phyloP scores from a whole-genome alignment of 805 yeast genomes.

The Debaryomyces prosopidis region DNA sequence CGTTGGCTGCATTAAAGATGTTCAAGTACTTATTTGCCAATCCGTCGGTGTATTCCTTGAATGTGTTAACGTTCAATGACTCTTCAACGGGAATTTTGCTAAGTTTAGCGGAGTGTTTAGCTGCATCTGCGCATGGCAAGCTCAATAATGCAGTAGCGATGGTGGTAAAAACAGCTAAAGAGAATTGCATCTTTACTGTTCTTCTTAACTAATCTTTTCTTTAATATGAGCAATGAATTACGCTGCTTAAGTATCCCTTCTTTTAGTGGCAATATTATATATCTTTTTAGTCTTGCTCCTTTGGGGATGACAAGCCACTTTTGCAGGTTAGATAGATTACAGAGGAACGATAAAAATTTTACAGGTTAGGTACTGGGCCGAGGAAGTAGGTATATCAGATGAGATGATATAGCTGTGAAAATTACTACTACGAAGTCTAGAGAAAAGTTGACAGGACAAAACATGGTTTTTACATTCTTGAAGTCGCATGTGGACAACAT shows the following conservation, averaged over 20 bases:
- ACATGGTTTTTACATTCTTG: constrained; percentile 12
- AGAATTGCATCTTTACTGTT: constrained; percentile 27
- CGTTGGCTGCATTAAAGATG: constrained; percentile 40
- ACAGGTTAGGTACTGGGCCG: background rate
- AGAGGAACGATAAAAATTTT: background rate
- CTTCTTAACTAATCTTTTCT: background rate
- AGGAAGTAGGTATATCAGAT: background rate
- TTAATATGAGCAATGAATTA: background rate
- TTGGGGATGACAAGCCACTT: background rate
- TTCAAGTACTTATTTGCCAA: constrained; percentile 64
- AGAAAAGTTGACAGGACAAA: background rate
- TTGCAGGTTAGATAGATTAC: background rate
- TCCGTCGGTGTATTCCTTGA: constrained; percentile 53
- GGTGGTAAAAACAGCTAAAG: constrained; percentile 40
- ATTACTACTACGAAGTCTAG: background rate
- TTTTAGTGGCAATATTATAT: constrained; percentile 7
- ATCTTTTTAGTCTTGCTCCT: background rate
- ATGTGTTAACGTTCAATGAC: constrained; percentile 50
- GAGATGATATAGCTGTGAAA: background rate
- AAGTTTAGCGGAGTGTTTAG: constrained; percentile 55
- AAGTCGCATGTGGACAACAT: constrained; percentile 25
- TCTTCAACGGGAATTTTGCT: constrained; percentile 60
- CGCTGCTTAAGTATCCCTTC: background rate
- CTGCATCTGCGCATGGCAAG: constrained; percentile 45
- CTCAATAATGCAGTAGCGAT: constrained; percentile 42